phyloP scores from a whole-genome alignment of 768 basidiomycete genomes.

The Albatrellus ellisii region DNA sequence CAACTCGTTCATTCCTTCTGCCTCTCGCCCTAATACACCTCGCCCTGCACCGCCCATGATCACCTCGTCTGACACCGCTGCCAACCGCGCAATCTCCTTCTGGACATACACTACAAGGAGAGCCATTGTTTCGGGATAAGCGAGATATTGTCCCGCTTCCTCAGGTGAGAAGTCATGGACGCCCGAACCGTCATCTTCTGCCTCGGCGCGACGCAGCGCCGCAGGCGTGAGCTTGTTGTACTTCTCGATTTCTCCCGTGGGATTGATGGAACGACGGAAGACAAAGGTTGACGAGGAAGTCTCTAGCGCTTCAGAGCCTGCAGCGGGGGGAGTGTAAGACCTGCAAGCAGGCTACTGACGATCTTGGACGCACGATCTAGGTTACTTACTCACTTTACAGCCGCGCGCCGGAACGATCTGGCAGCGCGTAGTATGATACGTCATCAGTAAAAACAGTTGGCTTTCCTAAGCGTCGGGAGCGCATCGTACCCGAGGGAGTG shows the following conservation, averaged over 20 bases:
- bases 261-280: constrained; percentile 56
- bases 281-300: too few species aligned
- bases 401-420: too few species aligned
- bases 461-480: too few species aligned
- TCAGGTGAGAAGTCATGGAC: constrained; percentile 54
- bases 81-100: constrained; percentile 9
- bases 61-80: constrained; percentile 7
- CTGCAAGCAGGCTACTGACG: too few species aligned
- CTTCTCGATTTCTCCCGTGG: constrained; percentile 53
- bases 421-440: too few species aligned
- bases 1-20: constrained; percentile 6
- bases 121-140: constrained; percentile 66
- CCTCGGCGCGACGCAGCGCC: constrained; percentile 39
- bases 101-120: constrained; percentile 32
- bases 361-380: too few species aligned
- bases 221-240: constrained; percentile 36
- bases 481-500: too few species aligned
- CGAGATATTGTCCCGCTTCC: constrained; percentile 55
- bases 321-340: too few species aligned
- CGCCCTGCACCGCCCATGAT: constrained; percentile 2
- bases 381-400: too few species aligned
- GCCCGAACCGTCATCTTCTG: constrained; percentile 52
- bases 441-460: too few species aligned
- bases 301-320: too few species aligned
- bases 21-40: constrained; percentile 6